A percentile compares a stretch with the other conserved stretches of the same genome.
These are phyloP conservation scores for Aspergillus bertholletiae DNA, from an alignment of 495 filamentous ascomycete species.

Conservation along the genomic window DNA sequence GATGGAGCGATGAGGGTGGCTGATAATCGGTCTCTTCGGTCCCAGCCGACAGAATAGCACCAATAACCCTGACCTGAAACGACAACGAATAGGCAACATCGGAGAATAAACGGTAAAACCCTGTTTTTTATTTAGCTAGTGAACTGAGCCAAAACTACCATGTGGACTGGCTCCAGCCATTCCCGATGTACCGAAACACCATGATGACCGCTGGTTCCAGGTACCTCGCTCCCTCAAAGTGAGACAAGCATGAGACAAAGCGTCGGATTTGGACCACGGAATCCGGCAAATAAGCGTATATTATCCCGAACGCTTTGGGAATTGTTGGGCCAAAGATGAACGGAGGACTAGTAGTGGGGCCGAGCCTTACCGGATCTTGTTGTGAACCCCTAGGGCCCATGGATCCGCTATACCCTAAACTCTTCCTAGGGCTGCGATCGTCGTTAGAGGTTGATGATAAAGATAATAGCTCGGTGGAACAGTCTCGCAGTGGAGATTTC, in stretches of 20 bases:
- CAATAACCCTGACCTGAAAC: not conserved
- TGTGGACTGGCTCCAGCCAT: not conserved
- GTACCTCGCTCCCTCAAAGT: not conserved
- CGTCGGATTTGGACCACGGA: not conserved
- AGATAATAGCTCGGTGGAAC: not conserved
- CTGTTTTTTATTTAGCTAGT: too few relatives aligned
- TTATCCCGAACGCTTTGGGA: not conserved
- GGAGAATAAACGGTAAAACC: not conserved
- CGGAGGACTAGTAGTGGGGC: not conserved
- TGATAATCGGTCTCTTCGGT: not conserved
- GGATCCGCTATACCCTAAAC: not conserved
- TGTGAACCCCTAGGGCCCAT: not conserved
- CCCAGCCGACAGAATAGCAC: not conserved
- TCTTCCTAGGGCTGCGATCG: not conserved
- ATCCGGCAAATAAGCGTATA: not conserved
- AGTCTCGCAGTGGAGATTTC: not conserved
- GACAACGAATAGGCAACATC: not conserved
- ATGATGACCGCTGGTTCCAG: not conserved
- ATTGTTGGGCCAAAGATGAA: not conserved
- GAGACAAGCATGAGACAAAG: not conserved
- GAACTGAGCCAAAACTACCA: not conserved
- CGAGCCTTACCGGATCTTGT: not conserved
- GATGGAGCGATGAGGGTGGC: not conserved
- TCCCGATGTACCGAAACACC: not conserved
- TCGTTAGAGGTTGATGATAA: not conserved